Evolutionary conservation across 352 stramenopile species (phyloP).

Genomic region (Phytophthora vignae): DNA sequence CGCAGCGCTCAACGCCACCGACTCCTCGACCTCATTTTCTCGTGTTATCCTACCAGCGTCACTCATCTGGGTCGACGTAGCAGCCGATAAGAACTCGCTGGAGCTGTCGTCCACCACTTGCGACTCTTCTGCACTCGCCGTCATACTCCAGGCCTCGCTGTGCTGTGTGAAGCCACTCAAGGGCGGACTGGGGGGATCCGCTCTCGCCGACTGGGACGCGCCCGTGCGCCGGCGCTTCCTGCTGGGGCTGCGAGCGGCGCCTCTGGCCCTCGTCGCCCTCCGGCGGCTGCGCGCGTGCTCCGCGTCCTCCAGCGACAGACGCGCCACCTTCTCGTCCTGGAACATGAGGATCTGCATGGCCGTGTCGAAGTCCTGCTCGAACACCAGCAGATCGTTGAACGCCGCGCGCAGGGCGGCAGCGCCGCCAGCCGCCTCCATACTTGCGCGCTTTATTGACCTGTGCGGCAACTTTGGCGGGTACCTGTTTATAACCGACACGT

Average conservation of each 20-base stretch:
- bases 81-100: not conserved
- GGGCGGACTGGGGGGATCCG: conserved; percentile 12
- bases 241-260: conserved; percentile 6
- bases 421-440: conserved; percentile 13
- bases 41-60: not conserved
- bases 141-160: not conserved
- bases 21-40: conserved; percentile 15
- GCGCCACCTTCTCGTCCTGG: conserved; percentile 56
- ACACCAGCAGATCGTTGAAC: conserved; percentile 53
- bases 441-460: not conserved
- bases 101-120: not conserved
- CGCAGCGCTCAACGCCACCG: not conserved
- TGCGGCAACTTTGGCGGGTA: conserved; percentile 19
- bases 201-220: not conserved
- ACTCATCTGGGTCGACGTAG: not conserved
- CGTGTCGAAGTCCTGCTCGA: conserved; percentile 74
- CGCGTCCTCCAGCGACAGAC: conserved; percentile 48
- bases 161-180: conserved; percentile 4
- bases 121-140: not conserved
- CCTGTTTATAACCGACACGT: too few species aligned
- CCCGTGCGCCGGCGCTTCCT: conserved; percentile 23
- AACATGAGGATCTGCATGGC: conserved; percentile 71
- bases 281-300: conserved; percentile 35
- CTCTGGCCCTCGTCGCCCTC: conserved; percentile 16
- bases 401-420: conserved; percentile 6